Conservation (phyloP, 352 stramenopile species). For the Pilasporangium apinafurcum region DNA sequence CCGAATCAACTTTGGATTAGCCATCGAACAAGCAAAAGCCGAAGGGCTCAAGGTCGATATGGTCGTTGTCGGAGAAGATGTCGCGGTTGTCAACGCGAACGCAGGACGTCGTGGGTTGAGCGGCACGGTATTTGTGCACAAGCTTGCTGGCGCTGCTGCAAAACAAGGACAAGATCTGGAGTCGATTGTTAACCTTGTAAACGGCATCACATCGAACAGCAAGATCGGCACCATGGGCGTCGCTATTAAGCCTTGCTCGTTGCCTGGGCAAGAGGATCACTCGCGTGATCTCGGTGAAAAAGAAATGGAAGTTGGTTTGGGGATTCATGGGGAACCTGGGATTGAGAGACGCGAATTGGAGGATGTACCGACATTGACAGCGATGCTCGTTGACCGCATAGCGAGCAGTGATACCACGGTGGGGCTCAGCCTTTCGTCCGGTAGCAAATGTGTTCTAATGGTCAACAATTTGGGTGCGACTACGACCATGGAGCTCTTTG, state of each 20-base stretch:
- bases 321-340: conserved; percentile 94
- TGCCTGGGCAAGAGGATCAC: conserved; percentile 83
- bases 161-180: conserved; percentile 75
- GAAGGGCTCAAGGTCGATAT: conserved; percentile 90
- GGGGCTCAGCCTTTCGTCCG: conserved; percentile 28
- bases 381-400: conserved; percentile 52
- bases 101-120: conserved; percentile 95
- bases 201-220: conserved; percentile 37
- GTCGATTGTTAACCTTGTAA: conserved; percentile 58
- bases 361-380: conserved; percentile 37
- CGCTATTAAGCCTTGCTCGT: conserved; percentile 91
- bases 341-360: conserved; percentile 55
- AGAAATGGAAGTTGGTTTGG: conserved; percentile 92
- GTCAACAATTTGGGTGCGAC: conserved; percentile 96
- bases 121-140: conserved; percentile 96
- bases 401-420: conserved; percentile 22
- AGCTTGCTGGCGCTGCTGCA: conserved; percentile 91
- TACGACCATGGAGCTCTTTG: conserved; percentile 94
- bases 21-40: conserved; percentile 92
- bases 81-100: conserved; percentile 89
- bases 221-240: conserved; percentile 93
- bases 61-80: conserved; percentile 96
- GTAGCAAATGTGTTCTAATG: conserved; percentile 70
- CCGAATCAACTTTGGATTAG: conserved; percentile 98
- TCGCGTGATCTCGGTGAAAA: conserved; percentile 53